These are phyloP conservation scores for Trichoderma sp. DNA, from an alignment of 2,329 filamentous ascomycete species.

Conservation along the genomic window DNA sequence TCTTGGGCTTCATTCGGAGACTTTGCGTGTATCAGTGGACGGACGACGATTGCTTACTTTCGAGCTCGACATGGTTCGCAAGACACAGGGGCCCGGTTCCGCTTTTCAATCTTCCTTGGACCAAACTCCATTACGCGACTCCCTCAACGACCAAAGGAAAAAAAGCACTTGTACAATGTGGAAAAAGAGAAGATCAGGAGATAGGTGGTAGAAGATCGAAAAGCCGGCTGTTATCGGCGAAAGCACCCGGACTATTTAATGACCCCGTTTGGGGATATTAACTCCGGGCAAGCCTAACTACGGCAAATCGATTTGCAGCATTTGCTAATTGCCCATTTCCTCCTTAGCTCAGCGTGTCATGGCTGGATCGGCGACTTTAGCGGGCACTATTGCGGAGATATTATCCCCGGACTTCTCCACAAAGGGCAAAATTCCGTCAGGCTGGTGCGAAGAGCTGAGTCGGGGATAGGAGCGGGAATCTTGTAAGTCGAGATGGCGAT, in stretches of 20 bases:
- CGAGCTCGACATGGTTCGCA: slow-evolving; percentile 11
- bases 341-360: not conserved
- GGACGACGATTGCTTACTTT: not conserved
- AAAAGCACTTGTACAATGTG: not conserved
- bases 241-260: not conserved
- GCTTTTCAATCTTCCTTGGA: slow-evolving; percentile 7
- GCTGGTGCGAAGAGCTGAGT: not conserved
- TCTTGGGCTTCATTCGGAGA: not conserved
- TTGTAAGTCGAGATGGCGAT: not conserved
- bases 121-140: not conserved
- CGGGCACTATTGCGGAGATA: not conserved
- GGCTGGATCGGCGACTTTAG: not conserved
- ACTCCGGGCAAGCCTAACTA: not conserved
- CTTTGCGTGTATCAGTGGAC: no score
- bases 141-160: not conserved
- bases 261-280: not conserved
- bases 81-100: slow-evolving; percentile 11
- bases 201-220: not conserved
- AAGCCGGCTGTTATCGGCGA: not conserved
- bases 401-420: not conserved
- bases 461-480: not conserved
- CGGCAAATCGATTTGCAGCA: not conserved
- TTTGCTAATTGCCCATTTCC: not conserved
- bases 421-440: not conserved
- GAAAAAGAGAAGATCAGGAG: not conserved